These are phyloP conservation scores for Fragaria iinumae DNA, from an alignment of 306 rosid genomes.

Conservation along the genomic window DNA sequence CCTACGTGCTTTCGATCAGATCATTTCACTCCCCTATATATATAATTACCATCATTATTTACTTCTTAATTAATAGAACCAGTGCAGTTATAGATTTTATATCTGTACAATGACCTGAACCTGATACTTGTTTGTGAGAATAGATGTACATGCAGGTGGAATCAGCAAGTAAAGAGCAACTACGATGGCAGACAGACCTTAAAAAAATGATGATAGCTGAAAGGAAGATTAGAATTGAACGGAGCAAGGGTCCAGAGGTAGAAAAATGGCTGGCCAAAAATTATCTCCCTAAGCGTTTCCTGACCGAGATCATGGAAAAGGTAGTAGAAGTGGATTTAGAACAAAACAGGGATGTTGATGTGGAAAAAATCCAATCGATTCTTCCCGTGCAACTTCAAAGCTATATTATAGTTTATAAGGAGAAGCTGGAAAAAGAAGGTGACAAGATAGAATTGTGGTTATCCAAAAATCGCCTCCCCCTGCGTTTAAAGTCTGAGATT, in stretches of 20 bases:
- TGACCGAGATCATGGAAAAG: background rate
- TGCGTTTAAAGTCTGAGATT: background rate
- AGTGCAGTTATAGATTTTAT: too few species aligned
- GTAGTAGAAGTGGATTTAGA: background rate
- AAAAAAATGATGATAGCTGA: background rate
- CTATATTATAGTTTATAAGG: background rate
- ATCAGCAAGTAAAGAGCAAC: background rate
- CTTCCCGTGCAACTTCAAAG: background rate
- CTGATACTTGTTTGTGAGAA: background rate
- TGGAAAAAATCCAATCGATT: background rate
- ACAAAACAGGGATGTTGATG: background rate
- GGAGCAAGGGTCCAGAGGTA: background rate
- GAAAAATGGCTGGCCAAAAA: background rate
- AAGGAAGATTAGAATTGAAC: background rate
- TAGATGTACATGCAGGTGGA: background rate
- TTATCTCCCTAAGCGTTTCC: background rate
- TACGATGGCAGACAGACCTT: background rate
- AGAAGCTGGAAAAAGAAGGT: background rate
- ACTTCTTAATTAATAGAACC: too few species aligned
- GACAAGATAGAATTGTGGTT: background rate
- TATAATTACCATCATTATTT: too few species aligned
- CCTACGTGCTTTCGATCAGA: too few species aligned
- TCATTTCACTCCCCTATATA: too few species aligned
- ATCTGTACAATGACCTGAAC: background rate
- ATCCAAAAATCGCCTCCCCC: background rate